These are phyloP conservation scores for Colletotrichum sp. DNA, from an alignment of 2,329 filamentous ascomycete genomes.

Conservation along the genomic window DNA sequence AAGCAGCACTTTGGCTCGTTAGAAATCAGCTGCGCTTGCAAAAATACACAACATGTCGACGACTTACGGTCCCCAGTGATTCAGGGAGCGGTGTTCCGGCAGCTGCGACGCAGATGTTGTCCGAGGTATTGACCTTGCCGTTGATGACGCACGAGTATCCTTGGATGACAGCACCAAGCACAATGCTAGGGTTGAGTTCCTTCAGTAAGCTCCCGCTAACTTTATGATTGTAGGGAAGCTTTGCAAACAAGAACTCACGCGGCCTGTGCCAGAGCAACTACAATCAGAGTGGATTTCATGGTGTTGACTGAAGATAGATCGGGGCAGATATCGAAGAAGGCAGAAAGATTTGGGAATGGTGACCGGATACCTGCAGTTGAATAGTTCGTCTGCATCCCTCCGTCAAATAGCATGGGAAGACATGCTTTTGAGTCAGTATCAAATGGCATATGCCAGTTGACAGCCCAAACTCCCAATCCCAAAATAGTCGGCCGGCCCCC, in stretches of 20 bases:
- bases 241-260: not conserved
- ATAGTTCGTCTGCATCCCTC: not conserved
- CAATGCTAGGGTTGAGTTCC: accelerated
- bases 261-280: not conserved
- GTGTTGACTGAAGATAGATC: not conserved
- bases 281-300: not conserved
- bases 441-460: not conserved
- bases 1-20: not conserved
- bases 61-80: not conserved
- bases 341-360: not conserved
- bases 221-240: not conserved
- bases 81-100: not conserved
- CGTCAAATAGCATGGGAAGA: accelerated
- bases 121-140: not conserved
- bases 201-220: not conserved
- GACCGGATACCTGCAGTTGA: not conserved
- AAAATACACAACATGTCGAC: accelerated
- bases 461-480: not conserved
- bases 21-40: not conserved
- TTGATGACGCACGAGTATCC: not conserved
- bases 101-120: not conserved
- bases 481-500: no score
- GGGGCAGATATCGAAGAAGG: not conserved
- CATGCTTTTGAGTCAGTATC: not conserved
- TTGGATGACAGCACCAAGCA: not conserved